Evolutionary conservation across 805 yeast species (phyloP).

Genomic region (Barnettozyma sucrosica): DNA sequence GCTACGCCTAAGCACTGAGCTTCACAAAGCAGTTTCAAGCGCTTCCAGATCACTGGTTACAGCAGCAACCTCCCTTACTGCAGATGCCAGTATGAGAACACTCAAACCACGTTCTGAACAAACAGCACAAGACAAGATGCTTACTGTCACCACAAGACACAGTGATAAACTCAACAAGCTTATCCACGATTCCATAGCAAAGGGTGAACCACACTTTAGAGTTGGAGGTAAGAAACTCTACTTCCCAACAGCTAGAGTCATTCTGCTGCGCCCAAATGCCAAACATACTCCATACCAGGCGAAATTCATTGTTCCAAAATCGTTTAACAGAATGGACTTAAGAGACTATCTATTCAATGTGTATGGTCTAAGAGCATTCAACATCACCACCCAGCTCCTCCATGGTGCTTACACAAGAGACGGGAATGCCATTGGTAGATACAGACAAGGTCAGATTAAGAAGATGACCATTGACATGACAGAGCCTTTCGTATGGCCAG

Average conservation of each 20-base stretch:
- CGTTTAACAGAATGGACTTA: conserved; percentile 88
- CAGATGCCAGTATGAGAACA: conserved; percentile 7
- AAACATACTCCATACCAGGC: conserved; percentile 97
- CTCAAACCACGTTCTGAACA: conserved; percentile 12
- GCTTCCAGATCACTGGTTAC: conserved; percentile 22
- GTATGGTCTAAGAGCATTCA: conserved; percentile 85
- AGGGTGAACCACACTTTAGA: conserved; percentile 71
- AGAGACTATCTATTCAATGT: conserved; percentile 89
- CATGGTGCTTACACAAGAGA: conserved; percentile 67
- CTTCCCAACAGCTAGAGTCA: conserved; percentile 81
- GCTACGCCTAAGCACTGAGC: conserved; percentile 21
- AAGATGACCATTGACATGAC: conserved; percentile 96
- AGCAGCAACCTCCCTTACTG: conserved; percentile 6
- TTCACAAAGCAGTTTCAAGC: conserved; percentile 12
- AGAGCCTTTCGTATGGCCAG: conserved; percentile 96
- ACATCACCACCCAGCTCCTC: conserved; percentile 77
- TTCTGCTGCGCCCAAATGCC: conserved; percentile 86
- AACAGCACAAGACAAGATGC: conserved; percentile 16
- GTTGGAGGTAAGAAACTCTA: conserved; percentile 73
- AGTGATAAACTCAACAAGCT: conserved; percentile 23
- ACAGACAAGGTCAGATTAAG: conserved; percentile 75
- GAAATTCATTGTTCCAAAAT: conserved; percentile 87
- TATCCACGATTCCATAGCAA: conserved; percentile 43
- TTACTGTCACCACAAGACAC: conserved; percentile 20
- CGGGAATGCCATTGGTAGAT: conserved; percentile 55